These are phyloP conservation scores for Knoxdaviesia proteae DNA, from an alignment of 2,329 filamentous ascomycete genomes.

Conservation along the genomic window DNA sequence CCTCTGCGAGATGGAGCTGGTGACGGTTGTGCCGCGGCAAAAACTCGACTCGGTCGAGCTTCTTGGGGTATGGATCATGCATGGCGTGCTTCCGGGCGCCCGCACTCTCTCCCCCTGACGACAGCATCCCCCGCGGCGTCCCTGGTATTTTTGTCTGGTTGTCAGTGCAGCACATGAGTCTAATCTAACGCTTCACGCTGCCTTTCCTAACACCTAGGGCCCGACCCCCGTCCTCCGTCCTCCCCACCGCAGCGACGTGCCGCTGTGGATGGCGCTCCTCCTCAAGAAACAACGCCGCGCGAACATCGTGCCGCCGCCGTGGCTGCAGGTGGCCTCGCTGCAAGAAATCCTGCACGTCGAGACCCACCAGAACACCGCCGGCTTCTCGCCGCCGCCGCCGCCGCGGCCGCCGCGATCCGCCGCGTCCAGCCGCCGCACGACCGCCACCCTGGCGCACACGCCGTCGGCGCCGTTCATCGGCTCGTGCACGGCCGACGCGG, in stretches of 20 bases:
- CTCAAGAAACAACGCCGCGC: constrained; percentile 86
- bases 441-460: constrained; percentile 3
- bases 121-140: constrained; percentile 3
- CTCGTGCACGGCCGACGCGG: constrained; percentile 49
- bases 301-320: constrained; percentile 78
- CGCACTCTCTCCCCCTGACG: no score
- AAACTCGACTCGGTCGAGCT: constrained; percentile 70
- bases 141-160: constrained; percentile 1
- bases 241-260: constrained; percentile 57
- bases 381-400: constrained; percentile 60
- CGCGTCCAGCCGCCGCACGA: constrained; percentile 10
- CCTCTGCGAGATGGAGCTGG: constrained; percentile 90
- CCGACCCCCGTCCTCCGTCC: constrained; percentile 56
- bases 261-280: constrained; percentile 85
- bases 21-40: constrained; percentile 82
- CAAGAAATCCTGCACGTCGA: constrained; percentile 62
- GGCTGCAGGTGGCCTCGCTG: constrained; percentile 63
- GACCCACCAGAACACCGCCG: constrained; percentile 45
- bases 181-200: not conserved
- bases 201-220: constrained; percentile 33
- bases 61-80: constrained; percentile 47
- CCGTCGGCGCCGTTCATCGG: constrained; percentile 59
- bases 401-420: constrained; percentile 24
- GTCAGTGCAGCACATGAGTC: not conserved
- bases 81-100: constrained; percentile 2